Conservation (phyloP, 176 grass and related monocot species). For the Rhynchospora breviuscula region DNA sequence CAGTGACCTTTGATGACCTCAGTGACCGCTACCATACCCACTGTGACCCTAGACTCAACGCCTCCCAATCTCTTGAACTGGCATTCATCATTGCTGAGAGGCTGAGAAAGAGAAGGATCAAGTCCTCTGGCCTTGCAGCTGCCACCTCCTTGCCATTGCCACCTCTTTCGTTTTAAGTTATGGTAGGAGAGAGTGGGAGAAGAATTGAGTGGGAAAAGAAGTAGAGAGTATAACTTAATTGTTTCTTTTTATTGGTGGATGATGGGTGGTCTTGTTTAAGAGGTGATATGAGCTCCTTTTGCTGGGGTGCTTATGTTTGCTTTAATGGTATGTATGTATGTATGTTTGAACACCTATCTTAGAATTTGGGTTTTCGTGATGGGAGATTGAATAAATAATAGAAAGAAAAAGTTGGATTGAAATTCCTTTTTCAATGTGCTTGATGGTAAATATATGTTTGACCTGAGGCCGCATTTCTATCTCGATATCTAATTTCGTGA, state of each 20-base stretch:
- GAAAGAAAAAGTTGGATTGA: conserved; percentile 1
- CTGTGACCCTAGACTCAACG: conserved; percentile 89
- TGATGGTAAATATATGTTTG: neutral
- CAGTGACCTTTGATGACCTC: conserved; percentile 85
- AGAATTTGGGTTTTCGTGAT: conserved; percentile 34
- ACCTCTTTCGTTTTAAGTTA: conserved; percentile 57
- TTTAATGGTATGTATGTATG: conserved; percentile 23
- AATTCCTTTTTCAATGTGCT: neutral
- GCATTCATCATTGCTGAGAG: conserved; percentile 91
- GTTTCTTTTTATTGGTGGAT: conserved; percentile 38
- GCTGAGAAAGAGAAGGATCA: conserved; percentile 76
- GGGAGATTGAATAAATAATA: conserved; percentile 14
- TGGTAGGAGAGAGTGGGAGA: neutral
- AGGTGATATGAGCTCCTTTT: conserved; percentile 28
- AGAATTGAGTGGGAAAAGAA: neutral
- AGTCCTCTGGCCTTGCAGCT: conserved; percentile 34
- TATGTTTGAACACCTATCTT: conserved; percentile 8
- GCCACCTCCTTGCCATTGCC: conserved; percentile 40
- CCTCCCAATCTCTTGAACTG: conserved; percentile 77
- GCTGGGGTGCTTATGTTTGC: conserved; percentile 10
- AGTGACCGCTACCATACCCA: conserved; percentile 86
- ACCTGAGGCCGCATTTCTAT: neutral
- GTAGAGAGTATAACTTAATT: conserved; percentile 28
- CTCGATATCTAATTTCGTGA: neutral
- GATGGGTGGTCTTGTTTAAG: conserved; percentile 36